Percentiles rank a stretch among this genome's conserved stretches.
Conservation (phyloP, 2,329 filamentous ascomycete species). For the Pseudogymnoascus sp. region DNA sequence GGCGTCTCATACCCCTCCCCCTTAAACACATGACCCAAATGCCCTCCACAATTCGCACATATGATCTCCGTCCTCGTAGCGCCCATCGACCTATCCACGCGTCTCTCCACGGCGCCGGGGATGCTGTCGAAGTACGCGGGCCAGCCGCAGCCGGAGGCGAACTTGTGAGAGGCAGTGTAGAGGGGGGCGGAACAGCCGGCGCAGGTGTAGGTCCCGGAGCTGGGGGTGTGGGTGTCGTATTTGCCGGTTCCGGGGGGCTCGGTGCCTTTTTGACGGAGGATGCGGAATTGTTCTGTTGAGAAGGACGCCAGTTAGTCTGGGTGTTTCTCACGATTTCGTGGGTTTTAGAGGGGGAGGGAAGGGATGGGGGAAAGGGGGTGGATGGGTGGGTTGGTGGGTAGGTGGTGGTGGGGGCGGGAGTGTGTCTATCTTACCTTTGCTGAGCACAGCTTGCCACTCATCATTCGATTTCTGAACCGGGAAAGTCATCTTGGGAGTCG, state of each 20-base stretch:
- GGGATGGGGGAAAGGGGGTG: not conserved
- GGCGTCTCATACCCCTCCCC: constrained; percentile 78
- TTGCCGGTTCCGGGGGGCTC: constrained; percentile 73
- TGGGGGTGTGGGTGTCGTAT: constrained; percentile 80
- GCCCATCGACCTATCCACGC: constrained; percentile 69
- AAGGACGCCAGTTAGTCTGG: not conserved
- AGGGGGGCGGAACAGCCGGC: constrained; percentile 80
- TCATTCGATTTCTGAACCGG: constrained; percentile 75
- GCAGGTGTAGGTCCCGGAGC: constrained; percentile 75
- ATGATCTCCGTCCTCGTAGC: constrained; percentile 90
- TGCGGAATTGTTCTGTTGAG: constrained; percentile 79
- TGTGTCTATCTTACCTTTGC: constrained; percentile 46
- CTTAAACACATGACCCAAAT: constrained; percentile 87
- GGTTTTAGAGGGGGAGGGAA: not conserved
- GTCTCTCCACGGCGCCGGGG: constrained; percentile 79
- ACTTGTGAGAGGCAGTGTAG: constrained; percentile 91
- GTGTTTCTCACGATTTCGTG: not conserved
- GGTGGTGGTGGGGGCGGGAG: not conserved
- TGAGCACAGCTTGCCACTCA: constrained; percentile 86
- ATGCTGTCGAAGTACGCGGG: constrained; percentile 96
- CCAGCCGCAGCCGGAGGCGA: constrained; percentile 95
- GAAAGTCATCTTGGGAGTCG: constrained; percentile 59
- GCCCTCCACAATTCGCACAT: constrained; percentile 88
- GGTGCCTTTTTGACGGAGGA: constrained; percentile 88
- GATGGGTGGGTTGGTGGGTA: not conserved